These are phyloP conservation scores for Coemansia aciculifera DNA, from an alignment of 192 early-diverging fungal species.

Conservation along the genomic window DNA sequence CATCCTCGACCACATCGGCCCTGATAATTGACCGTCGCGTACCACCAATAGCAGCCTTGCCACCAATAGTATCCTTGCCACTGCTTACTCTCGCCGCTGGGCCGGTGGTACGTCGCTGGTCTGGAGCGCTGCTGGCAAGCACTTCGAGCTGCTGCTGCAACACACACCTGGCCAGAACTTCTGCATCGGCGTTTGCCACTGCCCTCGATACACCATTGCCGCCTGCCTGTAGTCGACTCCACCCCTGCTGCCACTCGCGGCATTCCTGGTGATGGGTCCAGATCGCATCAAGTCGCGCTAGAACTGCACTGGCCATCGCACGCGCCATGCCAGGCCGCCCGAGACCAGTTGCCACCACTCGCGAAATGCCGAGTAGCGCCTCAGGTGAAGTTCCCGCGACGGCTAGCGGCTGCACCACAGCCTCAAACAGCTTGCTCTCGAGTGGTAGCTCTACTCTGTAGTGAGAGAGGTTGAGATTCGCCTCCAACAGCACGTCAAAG, in stretches of 20 bases:
- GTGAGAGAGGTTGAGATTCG: not conserved
- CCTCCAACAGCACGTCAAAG: conserved; percentile 20
- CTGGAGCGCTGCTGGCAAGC: conserved; percentile 9
- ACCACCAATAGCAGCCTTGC: not conserved
- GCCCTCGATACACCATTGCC: too few relatives aligned
- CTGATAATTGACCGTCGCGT: not conserved
- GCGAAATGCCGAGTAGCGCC: conserved; percentile 32
- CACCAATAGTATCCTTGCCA: not conserved
- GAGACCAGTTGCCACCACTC: conserved; percentile 16
- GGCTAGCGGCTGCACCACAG: conserved; percentile 36
- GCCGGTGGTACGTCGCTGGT: not conserved
- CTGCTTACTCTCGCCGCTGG: not conserved
- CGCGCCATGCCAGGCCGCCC: conserved; percentile 14
- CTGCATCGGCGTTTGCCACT: not conserved
- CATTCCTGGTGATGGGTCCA: conserved; percentile 38
- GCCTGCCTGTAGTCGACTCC: conserved; percentile 27
- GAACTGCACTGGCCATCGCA: conserved; percentile 17
- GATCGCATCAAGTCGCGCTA: conserved; percentile 34
- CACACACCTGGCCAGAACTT: not conserved
- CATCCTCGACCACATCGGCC: conserved; percentile 20
- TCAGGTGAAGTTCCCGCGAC: conserved; percentile 30
- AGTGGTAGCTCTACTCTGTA: conserved; percentile 1
- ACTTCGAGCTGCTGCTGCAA: conserved; percentile 14
- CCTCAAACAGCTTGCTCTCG: conserved; percentile 15
- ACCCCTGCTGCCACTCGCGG: conserved; percentile 34